Evolutionary conservation across 1,139 yeast species (phyloP).

Genomic region (Geotrichum aggregatum): DNA sequence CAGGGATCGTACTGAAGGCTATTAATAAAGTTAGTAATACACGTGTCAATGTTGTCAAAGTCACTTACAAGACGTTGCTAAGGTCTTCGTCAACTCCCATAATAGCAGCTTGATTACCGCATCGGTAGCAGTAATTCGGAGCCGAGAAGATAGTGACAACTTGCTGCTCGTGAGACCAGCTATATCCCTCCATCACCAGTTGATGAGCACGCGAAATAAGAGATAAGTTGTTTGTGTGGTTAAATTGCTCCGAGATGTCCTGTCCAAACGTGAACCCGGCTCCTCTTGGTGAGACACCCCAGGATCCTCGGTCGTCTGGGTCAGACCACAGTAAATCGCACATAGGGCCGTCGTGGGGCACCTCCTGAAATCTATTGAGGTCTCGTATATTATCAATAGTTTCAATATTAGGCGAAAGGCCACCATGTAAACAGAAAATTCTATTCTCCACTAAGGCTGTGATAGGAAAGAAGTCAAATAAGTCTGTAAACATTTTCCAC

Average conservation of each 20-base stretch:
- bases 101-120: slow-evolving; percentile 95
- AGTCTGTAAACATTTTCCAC: slow-evolving; percentile 88
- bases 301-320: slow-evolving; percentile 89
- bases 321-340: slow-evolving; percentile 93
- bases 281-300: slow-evolving; percentile 94
- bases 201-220: slow-evolving; percentile 92
- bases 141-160: slow-evolving; percentile 90
- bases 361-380: slow-evolving; percentile 82
- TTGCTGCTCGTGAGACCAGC: slow-evolving; percentile 71
- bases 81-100: slow-evolving; percentile 88
- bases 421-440: slow-evolving; percentile 83
- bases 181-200: slow-evolving; percentile 89
- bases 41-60: background rate
- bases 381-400: slow-evolving; percentile 76
- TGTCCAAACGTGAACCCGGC: slow-evolving; percentile 93
- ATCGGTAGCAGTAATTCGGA: slow-evolving; percentile 91
- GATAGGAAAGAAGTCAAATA: slow-evolving; percentile 81
- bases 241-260: slow-evolving; percentile 74
- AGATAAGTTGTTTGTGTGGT: slow-evolving; percentile 68
- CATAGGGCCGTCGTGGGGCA: slow-evolving; percentile 96
- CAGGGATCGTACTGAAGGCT: slow-evolving; percentile 85
- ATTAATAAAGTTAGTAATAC: slow-evolving; percentile 1
- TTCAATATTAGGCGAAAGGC: slow-evolving; percentile 81
- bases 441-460: slow-evolving; percentile 78
- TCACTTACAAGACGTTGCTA: slow-evolving; percentile 21